Percentiles rank a stretch among this genome's conserved stretches.
These are phyloP conservation scores for Leccinum variicolor DNA, from an alignment of 768 basidiomycete species.

Conservation along the genomic window DNA sequence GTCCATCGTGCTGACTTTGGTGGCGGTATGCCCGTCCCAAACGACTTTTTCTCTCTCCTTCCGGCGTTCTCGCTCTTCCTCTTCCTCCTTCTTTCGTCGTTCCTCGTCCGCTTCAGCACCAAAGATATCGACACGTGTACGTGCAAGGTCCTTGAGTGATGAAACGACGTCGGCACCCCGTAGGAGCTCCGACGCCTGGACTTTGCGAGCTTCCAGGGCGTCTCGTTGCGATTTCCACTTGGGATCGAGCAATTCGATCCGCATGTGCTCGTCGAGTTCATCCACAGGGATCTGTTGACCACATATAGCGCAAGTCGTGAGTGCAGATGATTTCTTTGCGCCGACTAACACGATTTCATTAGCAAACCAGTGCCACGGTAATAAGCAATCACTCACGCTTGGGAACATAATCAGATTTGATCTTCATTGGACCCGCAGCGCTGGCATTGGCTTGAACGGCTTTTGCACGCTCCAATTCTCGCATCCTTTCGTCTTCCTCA, in stretches of 20 bases:
- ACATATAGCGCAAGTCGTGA: conserved; percentile 90
- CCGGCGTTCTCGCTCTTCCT: conserved; percentile 74
- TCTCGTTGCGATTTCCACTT: conserved; percentile 97
- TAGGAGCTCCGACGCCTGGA: conserved; percentile 83
- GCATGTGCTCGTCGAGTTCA: conserved; percentile 96
- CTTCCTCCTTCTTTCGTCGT: conserved; percentile 80
- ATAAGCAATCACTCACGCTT: conserved; percentile 59
- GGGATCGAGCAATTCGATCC: conserved; percentile 96
- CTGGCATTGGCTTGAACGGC: conserved; percentile 80
- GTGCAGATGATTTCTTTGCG: conserved; percentile 55
- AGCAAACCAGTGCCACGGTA: conserved; percentile 2
- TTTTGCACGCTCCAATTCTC: conserved; percentile 72
- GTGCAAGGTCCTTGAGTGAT: conserved; percentile 89
- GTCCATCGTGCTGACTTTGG: conserved; percentile 88
- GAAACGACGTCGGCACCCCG: conserved; percentile 92
- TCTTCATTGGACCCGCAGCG: conserved; percentile 83
- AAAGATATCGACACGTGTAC: conserved; percentile 97
- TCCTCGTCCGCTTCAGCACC: conserved; percentile 94
- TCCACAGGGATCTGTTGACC: conserved; percentile 96
- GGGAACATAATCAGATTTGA: conserved; percentile 93
- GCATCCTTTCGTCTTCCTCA: conserved; percentile 65
- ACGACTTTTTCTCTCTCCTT: conserved; percentile 93
- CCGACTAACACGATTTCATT: conserved; percentile 48
- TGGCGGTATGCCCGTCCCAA: conserved; percentile 98
- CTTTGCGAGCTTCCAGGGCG: conserved; percentile 82